Percentiles rank a stretch among this genome's conserved stretches.
Evolutionary conservation across 495 filamentous ascomycete species (phyloP).

Genomic region (Chaetomium fimeti): DNA sequence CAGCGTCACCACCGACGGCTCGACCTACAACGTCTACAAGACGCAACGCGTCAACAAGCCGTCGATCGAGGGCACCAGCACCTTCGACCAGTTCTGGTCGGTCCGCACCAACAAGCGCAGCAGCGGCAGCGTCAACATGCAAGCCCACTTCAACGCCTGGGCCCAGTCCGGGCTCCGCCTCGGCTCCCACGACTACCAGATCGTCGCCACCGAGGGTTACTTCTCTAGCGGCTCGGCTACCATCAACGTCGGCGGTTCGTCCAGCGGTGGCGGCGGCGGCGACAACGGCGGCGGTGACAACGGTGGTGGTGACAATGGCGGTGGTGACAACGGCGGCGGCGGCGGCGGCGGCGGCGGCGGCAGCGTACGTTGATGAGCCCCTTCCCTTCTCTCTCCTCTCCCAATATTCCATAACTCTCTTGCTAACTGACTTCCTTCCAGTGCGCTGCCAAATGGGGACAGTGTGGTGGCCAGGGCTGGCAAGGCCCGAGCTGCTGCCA

Average conservation of each 20-base stretch:
- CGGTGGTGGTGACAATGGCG: constrained; percentile 6
- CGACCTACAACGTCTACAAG: constrained; percentile 63
- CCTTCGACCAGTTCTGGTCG: constrained; percentile 61
- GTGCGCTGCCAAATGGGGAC: constrained; percentile 41
- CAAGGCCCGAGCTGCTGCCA: constrained; percentile 48
- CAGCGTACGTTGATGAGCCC: constrained; percentile 16
- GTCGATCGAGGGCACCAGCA: constrained; percentile 55
- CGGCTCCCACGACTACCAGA: constrained; percentile 57
- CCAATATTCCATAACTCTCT: neutral
- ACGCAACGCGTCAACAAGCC: constrained; percentile 58
- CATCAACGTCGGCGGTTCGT: constrained; percentile 45
- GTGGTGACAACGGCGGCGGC: constrained; percentile 6
- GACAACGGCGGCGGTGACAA: constrained; percentile 13
- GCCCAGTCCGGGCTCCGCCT: constrained; percentile 47
- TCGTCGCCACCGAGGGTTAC: constrained; percentile 60
- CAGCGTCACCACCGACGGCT: constrained; percentile 57
- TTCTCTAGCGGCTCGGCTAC: constrained; percentile 49
- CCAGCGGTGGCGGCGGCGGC: constrained; percentile 15
- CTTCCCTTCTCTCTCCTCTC: neutral
- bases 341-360: constrained; percentile 13
- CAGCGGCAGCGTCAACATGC: constrained; percentile 49
- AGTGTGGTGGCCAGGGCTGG: constrained; percentile 53
- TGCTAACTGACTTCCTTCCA: constrained; percentile 7
- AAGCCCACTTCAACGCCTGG: constrained; percentile 68
- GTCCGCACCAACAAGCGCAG: constrained; percentile 52